Evolutionary conservation across 139 green algal genomes (phyloP).

Genomic region (Ostreobium quekettii): DNA sequence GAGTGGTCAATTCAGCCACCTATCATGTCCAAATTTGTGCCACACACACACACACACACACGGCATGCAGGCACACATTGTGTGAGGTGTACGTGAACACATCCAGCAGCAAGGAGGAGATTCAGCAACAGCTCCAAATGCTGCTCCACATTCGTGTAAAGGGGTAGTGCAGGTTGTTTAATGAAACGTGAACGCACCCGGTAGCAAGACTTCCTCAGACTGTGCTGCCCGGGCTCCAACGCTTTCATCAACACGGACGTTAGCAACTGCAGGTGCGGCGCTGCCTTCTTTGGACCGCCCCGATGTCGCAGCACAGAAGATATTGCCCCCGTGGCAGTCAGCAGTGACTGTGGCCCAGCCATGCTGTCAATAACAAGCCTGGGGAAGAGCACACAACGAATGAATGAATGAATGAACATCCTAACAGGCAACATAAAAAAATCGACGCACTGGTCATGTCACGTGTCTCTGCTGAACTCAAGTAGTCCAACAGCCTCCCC

Average conservation of each 20-base stretch:
- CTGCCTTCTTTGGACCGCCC: conserved; percentile 1
- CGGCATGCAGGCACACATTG: not conserved
- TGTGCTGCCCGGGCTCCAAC: not conserved
- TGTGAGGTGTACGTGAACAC: not conserved
- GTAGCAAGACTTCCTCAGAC: not conserved
- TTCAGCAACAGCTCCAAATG: not conserved
- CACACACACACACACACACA: not conserved
- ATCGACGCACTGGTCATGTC: no score
- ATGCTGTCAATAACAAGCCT: no score
- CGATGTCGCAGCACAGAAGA: not conserved
- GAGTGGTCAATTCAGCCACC: no score
- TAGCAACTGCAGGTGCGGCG: not conserved
- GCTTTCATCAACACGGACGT: conserved; percentile 5
- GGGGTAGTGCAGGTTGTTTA: no score
- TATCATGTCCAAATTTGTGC: no score
- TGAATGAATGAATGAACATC: no score
- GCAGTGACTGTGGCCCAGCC: not conserved
- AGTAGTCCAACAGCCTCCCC: no score
- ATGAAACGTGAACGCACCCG: not conserved
- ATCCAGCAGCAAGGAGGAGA: not conserved
- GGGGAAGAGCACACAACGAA: no score
- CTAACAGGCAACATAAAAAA: no score
- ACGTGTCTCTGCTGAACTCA: no score
- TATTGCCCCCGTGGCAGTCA: not conserved
- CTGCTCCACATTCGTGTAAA: not conserved